These are phyloP conservation scores for Monotropa hypopitys DNA, from an alignment of 179 eudicot genomes.

Conservation along the genomic window DNA sequence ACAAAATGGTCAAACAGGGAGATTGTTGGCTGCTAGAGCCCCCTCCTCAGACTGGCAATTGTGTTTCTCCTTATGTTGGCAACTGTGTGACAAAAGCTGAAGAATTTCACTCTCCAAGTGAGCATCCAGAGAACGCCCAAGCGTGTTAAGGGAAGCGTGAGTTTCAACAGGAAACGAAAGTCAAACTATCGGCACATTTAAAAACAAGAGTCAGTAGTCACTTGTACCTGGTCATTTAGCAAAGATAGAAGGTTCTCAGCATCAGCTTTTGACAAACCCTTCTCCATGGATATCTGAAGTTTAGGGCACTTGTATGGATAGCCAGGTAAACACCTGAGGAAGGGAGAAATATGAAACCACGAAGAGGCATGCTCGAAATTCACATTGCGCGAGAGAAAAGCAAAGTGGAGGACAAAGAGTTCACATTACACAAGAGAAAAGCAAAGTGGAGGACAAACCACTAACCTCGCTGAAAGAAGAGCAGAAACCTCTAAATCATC, in stretches of 20 bases:
- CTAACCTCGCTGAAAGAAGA: conserved; percentile 66
- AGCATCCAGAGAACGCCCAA: neutral
- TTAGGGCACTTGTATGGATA: conserved; percentile 92
- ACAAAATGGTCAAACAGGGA: neutral
- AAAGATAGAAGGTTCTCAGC: conserved; percentile 62
- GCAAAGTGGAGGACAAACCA: conserved; percentile 1
- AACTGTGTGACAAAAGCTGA: neutral
- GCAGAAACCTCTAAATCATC: conserved; percentile 82
- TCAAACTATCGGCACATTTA: neutral
- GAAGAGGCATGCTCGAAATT: neutral
- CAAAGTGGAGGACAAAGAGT: neutral
- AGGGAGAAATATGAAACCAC: conserved; percentile 6
- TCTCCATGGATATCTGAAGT: conserved; percentile 57
- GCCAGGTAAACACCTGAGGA: conserved; percentile 63
- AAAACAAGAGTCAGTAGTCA: neutral
- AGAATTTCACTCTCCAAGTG: neutral
- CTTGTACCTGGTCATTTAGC: conserved; percentile 78
- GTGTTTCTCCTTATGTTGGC: neutral
- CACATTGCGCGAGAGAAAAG: neutral
- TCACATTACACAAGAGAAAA: neutral
- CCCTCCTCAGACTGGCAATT: neutral
- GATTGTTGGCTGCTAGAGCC: neutral
- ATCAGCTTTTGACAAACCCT: conserved; percentile 70
- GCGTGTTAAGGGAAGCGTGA: neutral
- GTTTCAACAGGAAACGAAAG: neutral